These are phyloP conservation scores for Chaetomium olivaceum DNA, from an alignment of 2,329 filamentous ascomycete species.

Conservation along the genomic window DNA sequence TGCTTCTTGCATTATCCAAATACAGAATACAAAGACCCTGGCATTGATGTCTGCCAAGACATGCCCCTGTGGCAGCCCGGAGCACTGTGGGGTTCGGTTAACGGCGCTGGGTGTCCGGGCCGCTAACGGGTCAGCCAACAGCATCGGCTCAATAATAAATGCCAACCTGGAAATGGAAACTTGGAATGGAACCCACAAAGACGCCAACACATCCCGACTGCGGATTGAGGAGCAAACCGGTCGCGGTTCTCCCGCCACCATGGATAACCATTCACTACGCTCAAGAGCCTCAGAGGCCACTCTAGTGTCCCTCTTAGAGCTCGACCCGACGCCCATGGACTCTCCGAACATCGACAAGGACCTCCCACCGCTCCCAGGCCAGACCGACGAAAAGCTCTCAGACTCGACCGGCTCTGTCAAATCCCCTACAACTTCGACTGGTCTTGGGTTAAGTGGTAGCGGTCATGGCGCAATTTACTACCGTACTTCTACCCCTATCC, in stretches of 20 bases:
- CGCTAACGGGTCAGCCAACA: constrained; percentile 4
- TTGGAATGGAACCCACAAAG: background rate
- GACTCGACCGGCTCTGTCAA: constrained; percentile 39
- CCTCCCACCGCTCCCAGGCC: constrained; percentile 42
- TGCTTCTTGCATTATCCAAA: background rate
- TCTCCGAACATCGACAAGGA: constrained; percentile 51
- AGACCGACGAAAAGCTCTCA: constrained; percentile 33
- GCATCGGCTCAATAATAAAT: constrained; percentile 28
- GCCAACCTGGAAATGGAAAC: background rate
- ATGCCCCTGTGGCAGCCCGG: background rate
- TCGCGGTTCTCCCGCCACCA: constrained; percentile 25
- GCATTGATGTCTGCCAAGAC: constrained; percentile 24
- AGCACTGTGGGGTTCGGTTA: constrained; percentile 10
- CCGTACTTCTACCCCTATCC: constrained; percentile 50
- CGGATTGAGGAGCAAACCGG: background rate
- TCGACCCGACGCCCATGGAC: constrained; percentile 81
- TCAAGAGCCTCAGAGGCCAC: constrained; percentile 53
- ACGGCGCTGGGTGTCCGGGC: constrained; percentile 8
- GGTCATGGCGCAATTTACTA: constrained; percentile 75
- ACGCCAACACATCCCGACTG: background rate
- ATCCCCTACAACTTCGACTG: constrained; percentile 41
- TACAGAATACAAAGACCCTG: background rate
- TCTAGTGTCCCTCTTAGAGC: constrained; percentile 67
- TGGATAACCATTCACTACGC: constrained; percentile 41
- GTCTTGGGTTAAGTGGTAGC: constrained; percentile 59